phyloP scores from a whole-genome alignment of 2,329 filamentous ascomycete genomes.

The Colletotrichum brevisporum region DNA sequence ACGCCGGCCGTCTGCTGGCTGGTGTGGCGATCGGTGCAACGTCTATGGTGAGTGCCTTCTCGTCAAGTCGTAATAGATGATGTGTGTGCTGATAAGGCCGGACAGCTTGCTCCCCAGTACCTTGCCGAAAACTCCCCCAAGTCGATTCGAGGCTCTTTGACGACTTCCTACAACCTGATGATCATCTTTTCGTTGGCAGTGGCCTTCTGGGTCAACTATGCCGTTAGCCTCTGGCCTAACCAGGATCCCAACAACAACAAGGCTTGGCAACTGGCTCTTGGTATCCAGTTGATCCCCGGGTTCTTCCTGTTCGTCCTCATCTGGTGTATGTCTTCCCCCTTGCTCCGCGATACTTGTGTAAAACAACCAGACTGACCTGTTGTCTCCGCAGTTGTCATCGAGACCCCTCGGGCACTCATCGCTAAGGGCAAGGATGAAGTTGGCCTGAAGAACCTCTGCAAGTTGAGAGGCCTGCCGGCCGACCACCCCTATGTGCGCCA shows the following conservation, averaged over 20 bases:
- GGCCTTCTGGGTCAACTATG: constrained; percentile 52
- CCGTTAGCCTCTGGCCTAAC: constrained; percentile 44
- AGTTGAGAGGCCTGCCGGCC: constrained; percentile 49
- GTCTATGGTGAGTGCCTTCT: constrained; percentile 46
- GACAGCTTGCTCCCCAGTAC: constrained; percentile 54
- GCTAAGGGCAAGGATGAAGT: constrained; percentile 51
- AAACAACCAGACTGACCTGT: background rate
- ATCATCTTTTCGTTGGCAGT: constrained; percentile 53
- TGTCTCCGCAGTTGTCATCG: constrained; percentile 36
- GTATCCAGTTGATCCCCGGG: constrained; percentile 55
- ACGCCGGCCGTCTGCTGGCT: constrained; percentile 53
- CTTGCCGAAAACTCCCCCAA: constrained; percentile 57
- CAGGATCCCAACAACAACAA: constrained; percentile 50
- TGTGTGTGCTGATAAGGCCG: background rate
- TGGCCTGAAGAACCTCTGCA: constrained; percentile 54
- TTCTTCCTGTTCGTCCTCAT: constrained; percentile 52
- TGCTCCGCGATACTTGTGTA: fast-evolving
- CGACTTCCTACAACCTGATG: constrained; percentile 56
- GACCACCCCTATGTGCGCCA: constrained; percentile 40
- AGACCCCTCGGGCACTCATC: constrained; percentile 48
- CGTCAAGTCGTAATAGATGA: background rate
- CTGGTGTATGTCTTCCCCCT: constrained; percentile 43
- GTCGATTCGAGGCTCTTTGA: constrained; percentile 55
- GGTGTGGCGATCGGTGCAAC: constrained; percentile 53
- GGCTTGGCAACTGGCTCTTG: constrained; percentile 53